phyloP scores from a whole-genome alignment of 2,329 filamentous ascomycete genomes.

The Aureobasidium sp. region DNA sequence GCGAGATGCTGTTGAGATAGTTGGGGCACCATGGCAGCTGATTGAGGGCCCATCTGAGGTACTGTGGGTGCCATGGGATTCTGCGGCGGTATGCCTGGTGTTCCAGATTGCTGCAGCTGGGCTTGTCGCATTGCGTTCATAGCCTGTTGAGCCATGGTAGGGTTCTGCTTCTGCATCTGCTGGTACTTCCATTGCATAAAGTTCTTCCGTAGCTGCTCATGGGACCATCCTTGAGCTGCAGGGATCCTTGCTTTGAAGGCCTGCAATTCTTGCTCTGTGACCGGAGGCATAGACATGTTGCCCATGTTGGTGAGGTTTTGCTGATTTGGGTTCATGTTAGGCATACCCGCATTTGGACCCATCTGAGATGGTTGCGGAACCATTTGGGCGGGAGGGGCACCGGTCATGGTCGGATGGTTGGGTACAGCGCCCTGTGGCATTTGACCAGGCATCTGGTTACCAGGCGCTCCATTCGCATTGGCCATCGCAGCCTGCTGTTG shows the following conservation, averaged over 20 bases:
- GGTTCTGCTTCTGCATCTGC: slow-evolving; percentile 18
- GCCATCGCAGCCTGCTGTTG: neutral
- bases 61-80: slow-evolving; percentile 21
- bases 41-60: slow-evolving; percentile 26
- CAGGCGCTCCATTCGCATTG: slow-evolving; percentile 1
- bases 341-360: slow-evolving; percentile 22
- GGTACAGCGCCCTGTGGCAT: neutral
- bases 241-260: slow-evolving; percentile 26
- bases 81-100: slow-evolving; percentile 12
- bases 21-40: slow-evolving; percentile 19
- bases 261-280: slow-evolving; percentile 36
- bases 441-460: slow-evolving; percentile 13
- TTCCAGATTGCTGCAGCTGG: slow-evolving; percentile 22
- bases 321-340: slow-evolving; percentile 12
- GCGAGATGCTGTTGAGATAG: slow-evolving; percentile 21
- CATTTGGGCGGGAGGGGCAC: slow-evolving; percentile 37
- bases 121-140: slow-evolving; percentile 25
- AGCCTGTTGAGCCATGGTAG: neutral
- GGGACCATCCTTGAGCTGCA: slow-evolving; percentile 27
- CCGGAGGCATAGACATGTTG: slow-evolving; percentile 22
- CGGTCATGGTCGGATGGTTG: slow-evolving; percentile 13
- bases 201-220: slow-evolving; percentile 38
- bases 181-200: slow-evolving; percentile 21
- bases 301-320: slow-evolving; percentile 8
- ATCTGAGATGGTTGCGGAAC: slow-evolving; percentile 23